Percentiles rank a stretch among this genome's conserved stretches.
These are phyloP conservation scores for Rheum nobile DNA, from an alignment of 148 eudicot species.

Conservation along the genomic window DNA sequence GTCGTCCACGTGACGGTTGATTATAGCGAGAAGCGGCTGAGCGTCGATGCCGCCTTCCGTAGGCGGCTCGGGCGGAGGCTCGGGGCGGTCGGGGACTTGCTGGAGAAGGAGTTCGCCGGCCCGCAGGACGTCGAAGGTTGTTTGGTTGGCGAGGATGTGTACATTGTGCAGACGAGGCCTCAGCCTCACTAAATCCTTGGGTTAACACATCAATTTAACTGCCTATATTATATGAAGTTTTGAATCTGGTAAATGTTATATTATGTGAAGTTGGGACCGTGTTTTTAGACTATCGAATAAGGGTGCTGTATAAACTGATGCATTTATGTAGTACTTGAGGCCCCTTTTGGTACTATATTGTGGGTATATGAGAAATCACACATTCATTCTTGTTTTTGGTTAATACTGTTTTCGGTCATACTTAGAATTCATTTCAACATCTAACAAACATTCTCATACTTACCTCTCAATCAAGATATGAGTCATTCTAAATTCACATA, in stretches of 20 bases:
- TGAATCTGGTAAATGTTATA: too few species aligned
- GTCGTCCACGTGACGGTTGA: slow-evolving; percentile 53
- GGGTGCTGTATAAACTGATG: background rate
- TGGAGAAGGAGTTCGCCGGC: slow-evolving; percentile 67
- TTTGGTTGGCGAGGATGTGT: slow-evolving; percentile 68
- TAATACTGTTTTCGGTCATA: too few species aligned
- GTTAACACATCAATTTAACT: background rate
- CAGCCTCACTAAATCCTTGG: slow-evolving; percentile 30
- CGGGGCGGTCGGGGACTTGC: slow-evolving; percentile 63
- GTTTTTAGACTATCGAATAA: background rate
- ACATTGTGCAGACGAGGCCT: slow-evolving; percentile 82
- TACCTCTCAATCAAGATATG: too few species aligned
- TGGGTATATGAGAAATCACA: too few species aligned
- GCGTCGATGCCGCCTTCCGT: slow-evolving; percentile 53
- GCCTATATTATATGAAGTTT: background rate
- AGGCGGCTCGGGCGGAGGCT: slow-evolving; percentile 66
- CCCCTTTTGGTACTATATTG: too few species aligned
- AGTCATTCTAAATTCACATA: too few species aligned
- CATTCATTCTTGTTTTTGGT: too few species aligned
- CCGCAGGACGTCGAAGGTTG: slow-evolving; percentile 97
- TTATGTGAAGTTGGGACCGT: background rate
- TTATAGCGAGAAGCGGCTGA: slow-evolving; percentile 75
- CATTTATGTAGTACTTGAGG: too few species aligned
- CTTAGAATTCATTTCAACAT: too few species aligned
- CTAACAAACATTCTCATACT: too few species aligned